Evolutionary conservation across 352 stramenopile species (phyloP), one percentile per base, ranked within the genome.

Genomic region (Phytophthora megakarya): DNA sequence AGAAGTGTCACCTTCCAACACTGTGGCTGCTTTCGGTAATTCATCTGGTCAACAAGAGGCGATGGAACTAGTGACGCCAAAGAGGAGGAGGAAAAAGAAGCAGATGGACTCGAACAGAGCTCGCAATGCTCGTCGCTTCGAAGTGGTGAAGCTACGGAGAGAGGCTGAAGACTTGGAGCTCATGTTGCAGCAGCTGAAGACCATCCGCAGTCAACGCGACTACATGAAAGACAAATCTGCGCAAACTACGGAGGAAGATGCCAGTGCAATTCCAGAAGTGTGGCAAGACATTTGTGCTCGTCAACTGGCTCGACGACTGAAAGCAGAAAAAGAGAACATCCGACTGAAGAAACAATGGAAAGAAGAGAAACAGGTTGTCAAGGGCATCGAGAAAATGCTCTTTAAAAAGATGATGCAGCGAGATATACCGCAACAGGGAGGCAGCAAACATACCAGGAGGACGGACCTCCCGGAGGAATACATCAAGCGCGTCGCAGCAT

Each of bases 361-460:
- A 33, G 39, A 45, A 26, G 66, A 78, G 44, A 49, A 67, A 18
- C 28, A 61, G 23, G 38, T 73, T 5, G 61, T 54, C 26, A 72
- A 73, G 30, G 67, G 52, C 35, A 32, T 78, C 25, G 42, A 70
- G 52, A 74, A 69, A 45, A 50, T 73, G n/a, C 46, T 73, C 11
- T 61, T 60, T 13, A 64, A 57, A 13, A 48, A 45, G 13, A 37
- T 38, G 13, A 21, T 54, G n/a, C 8, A 13, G 30, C 3, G 30
- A 12, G 22, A 12, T 22, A 16, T 25, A 23, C 35, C 45, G 4
- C 58, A 65, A 15, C 21, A 33, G 6, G 19, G 22, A 23, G 54
- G 32, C 3, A 22, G 42, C 12, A 65, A 58, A 23, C 44, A 58
- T 7, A 58, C 46, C 10, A 23, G 56, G 32, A 25, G 56, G 6